phyloP scores from a whole-genome alignment of 2,329 filamentous ascomycete genomes.

The Samsoniella hepiali region DNA sequence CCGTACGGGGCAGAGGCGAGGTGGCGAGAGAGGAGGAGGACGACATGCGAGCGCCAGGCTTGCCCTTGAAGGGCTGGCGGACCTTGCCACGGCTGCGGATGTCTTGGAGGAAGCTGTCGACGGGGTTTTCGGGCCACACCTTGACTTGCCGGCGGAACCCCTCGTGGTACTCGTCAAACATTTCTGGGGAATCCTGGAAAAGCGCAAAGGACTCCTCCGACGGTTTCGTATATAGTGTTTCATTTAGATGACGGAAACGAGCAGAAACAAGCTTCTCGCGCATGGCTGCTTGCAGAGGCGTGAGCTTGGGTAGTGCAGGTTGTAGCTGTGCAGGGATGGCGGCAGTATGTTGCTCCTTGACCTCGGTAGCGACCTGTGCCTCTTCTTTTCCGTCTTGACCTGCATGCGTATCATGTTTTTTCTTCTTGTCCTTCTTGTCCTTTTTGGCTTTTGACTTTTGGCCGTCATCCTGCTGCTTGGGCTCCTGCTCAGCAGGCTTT shows the following conservation, averaged over 20 bases:
- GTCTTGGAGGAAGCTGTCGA: constrained; percentile 76
- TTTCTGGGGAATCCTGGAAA: constrained; percentile 81
- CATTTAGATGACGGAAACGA: constrained; percentile 94
- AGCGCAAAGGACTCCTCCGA: constrained; percentile 79
- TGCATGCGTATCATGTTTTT: constrained; percentile 27
- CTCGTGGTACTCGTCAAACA: constrained; percentile 94
- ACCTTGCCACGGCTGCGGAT: constrained; percentile 66
- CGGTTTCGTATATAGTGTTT: constrained; percentile 90
- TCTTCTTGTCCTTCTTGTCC: constrained; percentile 31
- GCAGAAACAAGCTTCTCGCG: constrained; percentile 90
- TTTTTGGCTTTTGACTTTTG: constrained; percentile 35
- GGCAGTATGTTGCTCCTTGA: constrained; percentile 24
- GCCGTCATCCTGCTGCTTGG: constrained; percentile 24
- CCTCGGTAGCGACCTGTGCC: constrained; percentile 2
- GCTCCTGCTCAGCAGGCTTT: constrained; percentile 19
- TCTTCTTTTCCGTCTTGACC: constrained; percentile 23
- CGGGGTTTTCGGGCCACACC: constrained; percentile 94
- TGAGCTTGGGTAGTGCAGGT: constrained; percentile 61
- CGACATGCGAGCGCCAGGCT: constrained; percentile 28
- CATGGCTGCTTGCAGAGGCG: constrained; percentile 91
- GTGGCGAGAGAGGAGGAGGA: constrained; percentile 22
- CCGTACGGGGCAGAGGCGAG: constrained; percentile 66
- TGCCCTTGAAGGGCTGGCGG: constrained; percentile 31
- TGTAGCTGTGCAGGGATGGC: constrained; percentile 36
- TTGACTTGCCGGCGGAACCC: constrained; percentile 94